These are phyloP conservation scores for Penicillium sp. DNA, from an alignment of 2,329 filamentous ascomycete genomes.

Conservation along the genomic window DNA sequence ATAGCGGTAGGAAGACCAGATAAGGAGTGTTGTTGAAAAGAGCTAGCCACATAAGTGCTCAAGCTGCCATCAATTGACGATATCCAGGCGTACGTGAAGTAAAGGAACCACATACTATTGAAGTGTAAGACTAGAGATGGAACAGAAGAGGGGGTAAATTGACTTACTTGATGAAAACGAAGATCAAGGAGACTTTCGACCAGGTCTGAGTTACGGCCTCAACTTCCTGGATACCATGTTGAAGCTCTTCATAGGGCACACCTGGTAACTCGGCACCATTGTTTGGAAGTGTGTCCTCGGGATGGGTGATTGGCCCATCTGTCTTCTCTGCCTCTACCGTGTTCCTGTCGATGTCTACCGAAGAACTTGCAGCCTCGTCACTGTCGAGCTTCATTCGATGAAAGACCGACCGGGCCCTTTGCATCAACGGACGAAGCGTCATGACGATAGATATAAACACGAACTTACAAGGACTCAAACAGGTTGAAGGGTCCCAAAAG, in stretches of 20 bases:
- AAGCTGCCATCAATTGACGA: conserved; percentile 12
- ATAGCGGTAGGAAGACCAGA: conserved; percentile 36
- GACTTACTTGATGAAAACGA: conserved; percentile 15
- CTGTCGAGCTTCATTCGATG: conserved; percentile 1
- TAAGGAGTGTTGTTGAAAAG: conserved; percentile 12
- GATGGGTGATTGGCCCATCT: neutral
- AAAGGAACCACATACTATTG: conserved; percentile 19
- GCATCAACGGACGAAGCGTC: conserved; percentile 6
- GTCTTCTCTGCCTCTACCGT: neutral
- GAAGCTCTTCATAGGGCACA: conserved; percentile 18
- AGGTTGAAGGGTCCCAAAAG: neutral
- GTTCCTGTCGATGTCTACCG: neutral
- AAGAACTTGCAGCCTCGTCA: conserved; percentile 1
- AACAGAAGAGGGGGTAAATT: neutral
- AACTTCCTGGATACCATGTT: conserved; percentile 40
- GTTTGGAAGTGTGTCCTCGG: conserved; percentile 4
- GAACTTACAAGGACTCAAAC: neutral
- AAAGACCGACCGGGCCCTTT: conserved; percentile 7
- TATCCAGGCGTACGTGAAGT: conserved; percentile 17
- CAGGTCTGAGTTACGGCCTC: conserved; percentile 42
- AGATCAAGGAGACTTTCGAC: conserved; percentile 28
- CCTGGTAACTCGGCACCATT: conserved; percentile 6
- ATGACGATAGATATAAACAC: neutral
- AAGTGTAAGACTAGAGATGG: neutral
- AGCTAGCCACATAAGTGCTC: conserved; percentile 16